phyloP scores from a whole-genome alignment of 495 filamentous ascomycete species.

The Aspergillus kassunensis region DNA sequence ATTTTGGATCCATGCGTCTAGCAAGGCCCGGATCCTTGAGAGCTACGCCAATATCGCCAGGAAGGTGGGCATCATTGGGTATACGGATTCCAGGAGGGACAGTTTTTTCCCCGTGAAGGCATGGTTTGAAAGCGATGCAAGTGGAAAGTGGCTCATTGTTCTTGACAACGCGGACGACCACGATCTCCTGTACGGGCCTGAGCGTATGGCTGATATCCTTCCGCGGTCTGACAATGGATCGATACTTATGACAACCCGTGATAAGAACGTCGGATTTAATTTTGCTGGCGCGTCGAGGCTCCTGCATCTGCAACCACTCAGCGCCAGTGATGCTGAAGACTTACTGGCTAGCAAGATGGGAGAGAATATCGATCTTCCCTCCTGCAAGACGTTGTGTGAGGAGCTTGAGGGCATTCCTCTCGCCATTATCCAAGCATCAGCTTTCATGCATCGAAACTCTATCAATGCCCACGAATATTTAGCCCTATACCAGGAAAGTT shows the following conservation, averaged over 20 bases:
- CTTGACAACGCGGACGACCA: not conserved
- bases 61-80: not conserved
- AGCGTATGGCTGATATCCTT: not conserved
- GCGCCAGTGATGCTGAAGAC: not conserved
- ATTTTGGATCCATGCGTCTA: not conserved
- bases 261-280: not conserved
- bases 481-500: not conserved
- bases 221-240: not conserved
- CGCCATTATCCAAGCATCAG: not conserved
- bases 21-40: not conserved
- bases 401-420: not conserved
- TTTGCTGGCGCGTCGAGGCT: not conserved
- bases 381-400: not conserved
- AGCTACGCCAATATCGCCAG: not conserved
- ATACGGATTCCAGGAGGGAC: not conserved
- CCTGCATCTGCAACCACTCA: not conserved
- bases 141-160: not conserved
- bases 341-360: not conserved
- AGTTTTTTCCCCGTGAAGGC: not conserved
- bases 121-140: not conserved
- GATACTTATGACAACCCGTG: not conserved
- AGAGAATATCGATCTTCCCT: not conserved
- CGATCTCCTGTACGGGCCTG: not conserved
- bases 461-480: not conserved
- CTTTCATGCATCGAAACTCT: not conserved